Evolutionary conservation across 208 protist genomes (phyloP), one percentile per base, ranked within the genome.

Genomic region (Leishmania major): DNA sequence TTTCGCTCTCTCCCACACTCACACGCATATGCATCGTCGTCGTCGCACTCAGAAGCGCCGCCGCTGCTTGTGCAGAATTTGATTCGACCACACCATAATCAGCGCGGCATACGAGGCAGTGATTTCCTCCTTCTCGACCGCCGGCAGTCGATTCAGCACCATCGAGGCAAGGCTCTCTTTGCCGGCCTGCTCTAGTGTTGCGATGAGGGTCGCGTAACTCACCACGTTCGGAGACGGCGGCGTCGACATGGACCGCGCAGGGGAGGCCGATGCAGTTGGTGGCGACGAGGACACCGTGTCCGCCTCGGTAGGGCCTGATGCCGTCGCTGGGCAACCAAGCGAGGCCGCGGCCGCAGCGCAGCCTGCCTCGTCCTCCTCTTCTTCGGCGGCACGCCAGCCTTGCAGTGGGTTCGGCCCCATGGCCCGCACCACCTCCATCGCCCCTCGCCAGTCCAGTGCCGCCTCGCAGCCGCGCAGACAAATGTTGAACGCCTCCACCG

Each of bases 81-180:
- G 92, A 71, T 92, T 92, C 35, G 95, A 92, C 95, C 95, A 97
- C 67, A 97, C 92, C 77, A 92, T 82, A 74, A 97, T 96, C 73
- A 97, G 84, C 5, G 95, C 93, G 19, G 92, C 93, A 86, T 96
- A 96, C 66, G 93, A 94, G 31, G 95, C 91, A 2, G 91, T 96
- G 40, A 97, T 96, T 83, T 95, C 92, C 77, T 96, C 90, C 84
- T 89, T 89, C 85, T 96, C 92, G 19, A 91, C 7, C 45, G 90
- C 84, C 22, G 95, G 95, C 35, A 97, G 79, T 3, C 86, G 82
- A 22, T 92, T 88, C 64, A 97, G 82, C 28, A 97, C 87, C 64
- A 85, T 85, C 19, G 86, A 80, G 28, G 92, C 92, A 22, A 95
- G 57, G 1, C 79, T 75, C 19, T 93, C 83, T 81, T 94, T 94